Conservation (phyloP, 1,139 yeast species). For the Kodamaea suecica region DNA sequence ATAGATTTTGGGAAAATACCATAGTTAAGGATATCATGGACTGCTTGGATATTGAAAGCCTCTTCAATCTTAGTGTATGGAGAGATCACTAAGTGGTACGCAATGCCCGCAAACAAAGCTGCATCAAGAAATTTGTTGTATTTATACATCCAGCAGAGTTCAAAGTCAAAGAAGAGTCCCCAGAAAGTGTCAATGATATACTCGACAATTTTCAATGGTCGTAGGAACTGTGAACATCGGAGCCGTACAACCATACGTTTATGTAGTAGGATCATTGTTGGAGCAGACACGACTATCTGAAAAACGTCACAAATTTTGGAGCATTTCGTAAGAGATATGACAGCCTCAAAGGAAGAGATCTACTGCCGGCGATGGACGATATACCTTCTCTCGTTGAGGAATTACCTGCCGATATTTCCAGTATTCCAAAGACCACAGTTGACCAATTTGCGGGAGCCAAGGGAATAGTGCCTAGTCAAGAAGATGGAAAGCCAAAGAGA, state of each 20-base stretch:
- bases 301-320: too few species aligned
- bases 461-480: neutral
- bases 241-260: too few species aligned
- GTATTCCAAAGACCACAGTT: neutral
- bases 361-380: slow-evolving; percentile 32
- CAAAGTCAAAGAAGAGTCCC: too few species aligned
- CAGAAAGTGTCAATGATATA: too few species aligned
- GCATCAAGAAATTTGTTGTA: slow-evolving; percentile 26
- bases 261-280: too few species aligned
- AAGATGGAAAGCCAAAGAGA: slow-evolving; percentile 15
- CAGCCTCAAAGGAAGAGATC: too few species aligned
- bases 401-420: slow-evolving; percentile 13
- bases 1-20: slow-evolving; percentile 48
- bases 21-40: slow-evolving; percentile 71
- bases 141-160: too few species aligned
- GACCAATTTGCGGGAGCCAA: slow-evolving; percentile 11
- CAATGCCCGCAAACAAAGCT: slow-evolving; percentile 29
- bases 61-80: slow-evolving; percentile 95
- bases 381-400: slow-evolving; percentile 52
- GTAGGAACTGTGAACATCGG: too few species aligned
- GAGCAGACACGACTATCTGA: too few species aligned
- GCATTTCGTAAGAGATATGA: too few species aligned
- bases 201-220: too few species aligned
- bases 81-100: slow-evolving; percentile 49
- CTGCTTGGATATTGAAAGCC: slow-evolving; percentile 86